Conservation (phyloP, 31 red algal species). For the Odonthalia washingtoniensis region DNA sequence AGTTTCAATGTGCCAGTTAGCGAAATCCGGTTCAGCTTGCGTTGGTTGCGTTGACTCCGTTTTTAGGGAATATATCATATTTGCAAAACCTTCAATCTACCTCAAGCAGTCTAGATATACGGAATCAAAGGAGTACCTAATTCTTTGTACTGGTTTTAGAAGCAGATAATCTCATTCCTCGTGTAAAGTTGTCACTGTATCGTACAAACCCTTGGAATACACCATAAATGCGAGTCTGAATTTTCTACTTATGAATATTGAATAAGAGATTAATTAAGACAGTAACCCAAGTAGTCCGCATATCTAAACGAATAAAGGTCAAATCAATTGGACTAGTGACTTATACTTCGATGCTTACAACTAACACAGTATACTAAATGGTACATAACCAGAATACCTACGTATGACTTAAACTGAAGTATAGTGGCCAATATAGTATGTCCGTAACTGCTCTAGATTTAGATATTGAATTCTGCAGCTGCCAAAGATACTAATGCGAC, state of each 20-base stretch:
- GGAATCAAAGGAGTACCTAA: conserved; percentile 21
- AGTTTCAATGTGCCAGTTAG: too few species aligned
- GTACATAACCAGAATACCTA: neutral
- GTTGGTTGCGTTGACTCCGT: neutral
- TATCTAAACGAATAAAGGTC: neutral
- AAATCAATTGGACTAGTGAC: neutral
- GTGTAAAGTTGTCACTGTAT: conserved; percentile 34
- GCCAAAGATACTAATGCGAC: neutral
- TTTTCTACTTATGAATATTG: neutral
- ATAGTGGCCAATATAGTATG: neutral
- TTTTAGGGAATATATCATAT: conserved; percentile 34
- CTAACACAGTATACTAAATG: neutral
- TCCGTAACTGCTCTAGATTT: neutral
- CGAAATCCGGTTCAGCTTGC: neutral
- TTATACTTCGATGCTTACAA: neutral
- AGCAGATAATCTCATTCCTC: conserved; percentile 7
- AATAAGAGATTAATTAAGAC: neutral
- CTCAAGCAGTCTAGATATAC: conserved; percentile 10
- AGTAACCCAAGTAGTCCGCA: conserved; percentile 1
- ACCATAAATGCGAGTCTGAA: neutral
- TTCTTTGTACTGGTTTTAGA: conserved; percentile 8
- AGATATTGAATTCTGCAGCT: neutral
- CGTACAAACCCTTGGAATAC: conserved; percentile 5
- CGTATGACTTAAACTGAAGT: neutral
- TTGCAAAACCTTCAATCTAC: conserved; percentile 20